These are phyloP conservation scores for Helotiales sp. DNA, from an alignment of 2,329 filamentous ascomycete species.

Conservation along the genomic window DNA sequence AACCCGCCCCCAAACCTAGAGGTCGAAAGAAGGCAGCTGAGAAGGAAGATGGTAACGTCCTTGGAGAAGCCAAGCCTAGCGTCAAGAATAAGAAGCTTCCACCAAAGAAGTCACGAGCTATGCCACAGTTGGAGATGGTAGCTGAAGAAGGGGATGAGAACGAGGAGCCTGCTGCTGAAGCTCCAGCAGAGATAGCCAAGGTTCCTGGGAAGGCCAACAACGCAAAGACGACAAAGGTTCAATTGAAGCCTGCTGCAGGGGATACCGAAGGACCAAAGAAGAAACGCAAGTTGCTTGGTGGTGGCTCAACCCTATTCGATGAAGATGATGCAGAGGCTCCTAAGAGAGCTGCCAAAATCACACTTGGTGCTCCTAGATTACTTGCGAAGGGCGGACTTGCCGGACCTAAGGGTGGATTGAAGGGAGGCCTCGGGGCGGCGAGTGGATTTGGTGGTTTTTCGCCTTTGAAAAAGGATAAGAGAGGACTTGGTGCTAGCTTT, in stretches of 20 bases:
- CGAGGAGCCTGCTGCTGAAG: constrained; percentile 24
- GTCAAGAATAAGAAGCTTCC: constrained; percentile 32
- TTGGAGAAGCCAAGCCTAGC: constrained; percentile 42
- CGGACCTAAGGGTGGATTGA: constrained; percentile 26
- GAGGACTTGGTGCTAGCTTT: constrained; percentile 63
- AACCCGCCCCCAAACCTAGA: constrained; percentile 22
- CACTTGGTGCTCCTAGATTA: constrained; percentile 31
- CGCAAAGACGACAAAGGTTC: constrained; percentile 18
- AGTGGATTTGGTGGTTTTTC: constrained; percentile 62
- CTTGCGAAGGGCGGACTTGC: constrained; percentile 33
- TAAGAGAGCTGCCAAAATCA: constrained; percentile 38
- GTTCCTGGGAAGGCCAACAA: constrained; percentile 7
- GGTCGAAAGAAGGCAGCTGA: constrained; percentile 24
- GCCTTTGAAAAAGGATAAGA: constrained; percentile 69
- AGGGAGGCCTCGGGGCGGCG: constrained; percentile 27
- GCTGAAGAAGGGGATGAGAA: constrained; percentile 39
- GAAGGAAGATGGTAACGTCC: constrained; percentile 42
- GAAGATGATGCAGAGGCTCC: constrained; percentile 60
- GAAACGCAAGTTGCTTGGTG: constrained; percentile 71
- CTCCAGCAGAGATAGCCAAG: constrained; percentile 7
- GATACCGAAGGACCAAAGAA: constrained; percentile 48
- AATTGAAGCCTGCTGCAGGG: constrained; percentile 10
- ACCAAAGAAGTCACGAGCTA: constrained; percentile 32
- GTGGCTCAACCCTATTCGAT: constrained; percentile 67
- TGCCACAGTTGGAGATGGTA: constrained; percentile 41